These are phyloP conservation scores for Colletotrichum euphorbiae DNA, from an alignment of 2,329 filamentous ascomycete genomes.

Conservation along the genomic window DNA sequence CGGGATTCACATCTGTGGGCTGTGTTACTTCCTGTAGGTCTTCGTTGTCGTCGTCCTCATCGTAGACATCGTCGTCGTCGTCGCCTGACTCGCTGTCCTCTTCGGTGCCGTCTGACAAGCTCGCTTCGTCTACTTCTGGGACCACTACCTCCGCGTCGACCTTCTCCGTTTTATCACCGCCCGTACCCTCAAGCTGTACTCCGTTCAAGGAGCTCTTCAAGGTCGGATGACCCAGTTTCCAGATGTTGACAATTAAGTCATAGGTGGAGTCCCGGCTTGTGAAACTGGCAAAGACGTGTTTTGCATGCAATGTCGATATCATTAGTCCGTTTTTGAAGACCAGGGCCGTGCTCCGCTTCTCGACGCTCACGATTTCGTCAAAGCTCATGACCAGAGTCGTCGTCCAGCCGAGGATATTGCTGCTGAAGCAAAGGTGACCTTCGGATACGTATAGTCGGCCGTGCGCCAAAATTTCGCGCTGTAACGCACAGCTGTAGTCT, in stretches of 20 bases:
- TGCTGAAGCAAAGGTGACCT: slow-evolving; percentile 97
- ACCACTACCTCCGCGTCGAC: slow-evolving; percentile 59
- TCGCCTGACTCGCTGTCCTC: slow-evolving; percentile 71
- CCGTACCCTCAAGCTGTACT: slow-evolving; percentile 81
- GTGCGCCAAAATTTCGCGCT: slow-evolving; percentile 94
- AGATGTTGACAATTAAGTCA: slow-evolving; percentile 96
- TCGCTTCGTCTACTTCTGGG: slow-evolving; percentile 57
- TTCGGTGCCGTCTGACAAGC: slow-evolving; percentile 64
- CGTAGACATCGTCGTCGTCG: slow-evolving; percentile 79
- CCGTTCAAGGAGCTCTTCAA: slow-evolving; percentile 93
- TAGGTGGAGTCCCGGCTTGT: slow-evolving; percentile 96
- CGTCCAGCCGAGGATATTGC: slow-evolving; percentile 98
- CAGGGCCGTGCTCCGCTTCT: slow-evolving; percentile 95
- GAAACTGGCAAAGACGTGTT: slow-evolving; percentile 95
- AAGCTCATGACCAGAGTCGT: slow-evolving; percentile 98
- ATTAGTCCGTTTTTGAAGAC: slow-evolving; percentile 98
- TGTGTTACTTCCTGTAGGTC: slow-evolving; percentile 59
- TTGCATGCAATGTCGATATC: slow-evolving; percentile 94
- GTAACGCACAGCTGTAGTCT: slow-evolving; percentile 96
- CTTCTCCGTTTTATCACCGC: slow-evolving; percentile 93
- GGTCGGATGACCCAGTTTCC: slow-evolving; percentile 95
- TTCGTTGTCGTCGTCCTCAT: slow-evolving; percentile 83
- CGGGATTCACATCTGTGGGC: slow-evolving; percentile 55
- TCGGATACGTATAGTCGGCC: slow-evolving; percentile 96
- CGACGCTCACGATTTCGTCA: slow-evolving; percentile 95